Percentiles rank a stretch among this genome's conserved stretches.
Conservation (phyloP, 2,329 filamentous ascomycete species). For the Hansfordia pulvinata region DNA sequence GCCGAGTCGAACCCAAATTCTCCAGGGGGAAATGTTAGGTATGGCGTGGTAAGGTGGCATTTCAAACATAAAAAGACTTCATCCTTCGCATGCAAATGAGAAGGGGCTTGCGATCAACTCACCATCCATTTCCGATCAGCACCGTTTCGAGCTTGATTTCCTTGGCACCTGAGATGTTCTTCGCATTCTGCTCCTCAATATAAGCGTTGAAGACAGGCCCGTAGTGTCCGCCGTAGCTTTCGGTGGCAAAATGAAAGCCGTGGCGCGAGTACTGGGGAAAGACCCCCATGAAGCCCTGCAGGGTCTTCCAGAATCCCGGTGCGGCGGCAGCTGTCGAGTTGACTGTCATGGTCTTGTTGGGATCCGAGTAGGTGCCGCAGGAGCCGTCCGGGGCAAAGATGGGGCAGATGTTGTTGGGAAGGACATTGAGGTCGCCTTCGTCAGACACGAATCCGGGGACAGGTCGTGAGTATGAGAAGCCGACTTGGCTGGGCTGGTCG, state of each 20-base stretch:
- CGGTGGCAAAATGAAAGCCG: slow-evolving; percentile 25
- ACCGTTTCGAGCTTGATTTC: slow-evolving; percentile 23
- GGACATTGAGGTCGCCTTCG: slow-evolving; percentile 17
- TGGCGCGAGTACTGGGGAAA: slow-evolving; percentile 45
- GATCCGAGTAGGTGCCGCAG: slow-evolving; percentile 11
- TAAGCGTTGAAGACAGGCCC: slow-evolving; percentile 16
- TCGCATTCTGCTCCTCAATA: slow-evolving; percentile 17
- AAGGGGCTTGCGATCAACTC: slow-evolving; percentile 26
- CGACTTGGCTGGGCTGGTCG: slow-evolving; percentile 45
- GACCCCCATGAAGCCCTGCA: slow-evolving; percentile 40
- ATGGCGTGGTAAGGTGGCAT: too few species aligned
- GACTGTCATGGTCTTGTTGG: slow-evolving; percentile 26
- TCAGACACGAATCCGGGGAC: slow-evolving; percentile 37
- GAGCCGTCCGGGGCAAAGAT: slow-evolving; percentile 1
- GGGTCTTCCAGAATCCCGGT: slow-evolving; percentile 45
- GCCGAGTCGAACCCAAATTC: too few species aligned
- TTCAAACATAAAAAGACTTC: slow-evolving; percentile 4
- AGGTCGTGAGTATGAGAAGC: slow-evolving; percentile 49
- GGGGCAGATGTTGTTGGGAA: slow-evolving; percentile 33
- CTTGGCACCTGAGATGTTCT: slow-evolving; percentile 17
- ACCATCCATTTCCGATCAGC: slow-evolving; percentile 39
- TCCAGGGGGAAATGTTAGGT: too few species aligned
- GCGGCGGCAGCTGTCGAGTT: slow-evolving; percentile 35
- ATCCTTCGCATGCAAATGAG: slow-evolving; percentile 29
- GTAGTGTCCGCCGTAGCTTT: slow-evolving; percentile 20